A percentile compares a stretch with the other conserved stretches of the same genome.
Evolutionary conservation across 2,329 filamentous ascomycete genomes (phyloP).

Genomic region (Simplicillium sp.): DNA sequence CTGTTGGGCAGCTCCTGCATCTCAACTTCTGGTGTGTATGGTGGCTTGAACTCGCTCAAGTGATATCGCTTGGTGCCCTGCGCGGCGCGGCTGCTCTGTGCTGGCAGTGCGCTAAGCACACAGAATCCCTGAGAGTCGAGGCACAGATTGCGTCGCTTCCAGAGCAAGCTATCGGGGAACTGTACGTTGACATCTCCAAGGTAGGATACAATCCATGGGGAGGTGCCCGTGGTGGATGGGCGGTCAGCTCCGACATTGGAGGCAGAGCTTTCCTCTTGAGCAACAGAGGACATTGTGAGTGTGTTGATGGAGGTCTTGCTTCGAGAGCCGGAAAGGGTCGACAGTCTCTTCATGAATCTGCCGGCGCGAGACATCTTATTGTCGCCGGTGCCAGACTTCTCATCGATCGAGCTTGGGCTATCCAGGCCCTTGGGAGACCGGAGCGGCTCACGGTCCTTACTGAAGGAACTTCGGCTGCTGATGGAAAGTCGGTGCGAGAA

Average conservation of each 20-base stretch:
- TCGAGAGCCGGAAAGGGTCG: slow-evolving; percentile 38
- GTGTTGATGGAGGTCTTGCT: slow-evolving; percentile 23
- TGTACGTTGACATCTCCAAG: slow-evolving; percentile 93
- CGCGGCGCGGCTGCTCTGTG: slow-evolving; percentile 39
- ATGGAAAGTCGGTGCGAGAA: slow-evolving; percentile 51
- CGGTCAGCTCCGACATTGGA: slow-evolving; percentile 10
- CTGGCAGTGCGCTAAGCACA: slow-evolving; percentile 57
- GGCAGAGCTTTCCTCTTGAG: slow-evolving; percentile 36
- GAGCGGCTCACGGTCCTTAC: slow-evolving; percentile 25
- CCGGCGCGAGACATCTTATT: slow-evolving; percentile 42
- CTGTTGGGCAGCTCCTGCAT: slow-evolving; percentile 89
- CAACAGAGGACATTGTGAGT: slow-evolving; percentile 18
- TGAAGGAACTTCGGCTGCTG: slow-evolving; percentile 21
- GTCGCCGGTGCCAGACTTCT: slow-evolving; percentile 28
- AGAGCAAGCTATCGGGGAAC: slow-evolving; percentile 90
- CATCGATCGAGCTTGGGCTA: slow-evolving; percentile 36
- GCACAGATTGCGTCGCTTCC: slow-evolving; percentile 86
- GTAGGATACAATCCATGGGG: slow-evolving; percentile 46
- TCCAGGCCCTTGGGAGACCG: slow-evolving; percentile 34
- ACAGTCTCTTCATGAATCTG: slow-evolving; percentile 50
- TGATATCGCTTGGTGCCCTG: slow-evolving; percentile 66
- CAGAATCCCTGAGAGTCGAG: slow-evolving; percentile 79
- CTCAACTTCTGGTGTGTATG: slow-evolving; percentile 81
- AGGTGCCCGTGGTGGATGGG: slow-evolving; percentile 18
- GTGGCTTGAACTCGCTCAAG: slow-evolving; percentile 70